These are phyloP conservation scores for Tolypocladium tropicale DNA, from an alignment of 2,329 filamentous ascomycete species.

Conservation along the genomic window DNA sequence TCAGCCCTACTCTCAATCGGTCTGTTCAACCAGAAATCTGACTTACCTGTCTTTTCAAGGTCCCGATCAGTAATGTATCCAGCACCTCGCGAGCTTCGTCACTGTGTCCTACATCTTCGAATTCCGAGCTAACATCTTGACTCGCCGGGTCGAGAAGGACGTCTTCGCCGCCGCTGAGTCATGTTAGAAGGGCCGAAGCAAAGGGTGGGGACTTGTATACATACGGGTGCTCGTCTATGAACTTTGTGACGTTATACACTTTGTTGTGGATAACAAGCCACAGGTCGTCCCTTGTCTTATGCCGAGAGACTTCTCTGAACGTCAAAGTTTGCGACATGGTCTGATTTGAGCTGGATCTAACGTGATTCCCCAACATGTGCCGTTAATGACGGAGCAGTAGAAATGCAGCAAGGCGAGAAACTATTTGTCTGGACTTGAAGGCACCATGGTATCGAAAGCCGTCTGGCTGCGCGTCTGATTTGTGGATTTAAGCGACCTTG, in stretches of 20 bases:
- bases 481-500: neutral
- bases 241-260: neutral
- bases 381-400: neutral
- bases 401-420: neutral
- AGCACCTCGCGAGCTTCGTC: neutral
- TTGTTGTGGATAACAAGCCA: neutral
- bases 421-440: neutral
- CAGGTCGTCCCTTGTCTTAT: neutral
- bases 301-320: neutral
- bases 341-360: neutral
- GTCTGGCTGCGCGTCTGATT: neutral
- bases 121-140: neutral
- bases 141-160: neutral
- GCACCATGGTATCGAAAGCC: neutral
- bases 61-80: neutral
- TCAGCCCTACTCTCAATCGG: neutral
- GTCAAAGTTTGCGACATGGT: neutral
- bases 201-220: neutral
- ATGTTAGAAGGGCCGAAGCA: neutral
- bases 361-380: neutral
- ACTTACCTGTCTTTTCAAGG: neutral
- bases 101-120: neutral
- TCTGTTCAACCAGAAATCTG: no score
- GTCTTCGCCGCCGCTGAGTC: neutral
- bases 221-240: neutral